These are phyloP conservation scores for Euphorbia schlechtendalii DNA, from an alignment of 441 rosid genomes.

Conservation along the genomic window DNA sequence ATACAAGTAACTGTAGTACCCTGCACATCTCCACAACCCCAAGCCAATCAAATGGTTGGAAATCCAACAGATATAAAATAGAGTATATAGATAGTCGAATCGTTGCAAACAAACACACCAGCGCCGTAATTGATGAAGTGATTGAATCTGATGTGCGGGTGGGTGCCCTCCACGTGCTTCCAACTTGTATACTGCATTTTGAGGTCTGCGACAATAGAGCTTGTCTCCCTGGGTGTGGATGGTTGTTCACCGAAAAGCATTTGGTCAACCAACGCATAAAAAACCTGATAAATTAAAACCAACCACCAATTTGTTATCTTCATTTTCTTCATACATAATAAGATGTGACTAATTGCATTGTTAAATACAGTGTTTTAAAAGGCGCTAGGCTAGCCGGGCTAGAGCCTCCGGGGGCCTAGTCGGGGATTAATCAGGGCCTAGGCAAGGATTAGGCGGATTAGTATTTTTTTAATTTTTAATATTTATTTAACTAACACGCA, in stretches of 20 bases:
- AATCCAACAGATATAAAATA: neutral
- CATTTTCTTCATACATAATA: neutral
- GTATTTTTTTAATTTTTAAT: too few species aligned
- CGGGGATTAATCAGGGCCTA: too few species aligned
- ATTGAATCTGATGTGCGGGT: constrained; percentile 78
- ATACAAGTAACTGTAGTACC: constrained; percentile 87
- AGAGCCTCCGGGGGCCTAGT: too few species aligned
- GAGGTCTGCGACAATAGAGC: constrained; percentile 62
- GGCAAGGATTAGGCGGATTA: too few species aligned
- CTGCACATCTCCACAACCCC: constrained; percentile 26
- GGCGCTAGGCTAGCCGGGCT: too few species aligned
- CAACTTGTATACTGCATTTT: constrained; percentile 69
- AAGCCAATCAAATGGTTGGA: neutral
- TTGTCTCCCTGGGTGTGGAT: constrained; percentile 34
- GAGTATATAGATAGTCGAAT: too few species aligned
- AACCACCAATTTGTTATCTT: constrained; percentile 10
- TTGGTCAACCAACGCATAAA: constrained; percentile 81
- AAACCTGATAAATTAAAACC: constrained; percentile 37
- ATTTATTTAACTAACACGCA: too few species aligned
- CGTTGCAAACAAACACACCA: constrained; percentile 46
- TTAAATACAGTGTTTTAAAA: too few species aligned
- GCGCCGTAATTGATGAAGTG: constrained; percentile 92
- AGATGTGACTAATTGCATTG: constrained; percentile 10
- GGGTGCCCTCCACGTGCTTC: constrained; percentile 84
- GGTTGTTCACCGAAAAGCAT: constrained; percentile 74